Conservation (phyloP, 2,329 filamentous ascomycete genomes). For the Alternaria atra region DNA sequence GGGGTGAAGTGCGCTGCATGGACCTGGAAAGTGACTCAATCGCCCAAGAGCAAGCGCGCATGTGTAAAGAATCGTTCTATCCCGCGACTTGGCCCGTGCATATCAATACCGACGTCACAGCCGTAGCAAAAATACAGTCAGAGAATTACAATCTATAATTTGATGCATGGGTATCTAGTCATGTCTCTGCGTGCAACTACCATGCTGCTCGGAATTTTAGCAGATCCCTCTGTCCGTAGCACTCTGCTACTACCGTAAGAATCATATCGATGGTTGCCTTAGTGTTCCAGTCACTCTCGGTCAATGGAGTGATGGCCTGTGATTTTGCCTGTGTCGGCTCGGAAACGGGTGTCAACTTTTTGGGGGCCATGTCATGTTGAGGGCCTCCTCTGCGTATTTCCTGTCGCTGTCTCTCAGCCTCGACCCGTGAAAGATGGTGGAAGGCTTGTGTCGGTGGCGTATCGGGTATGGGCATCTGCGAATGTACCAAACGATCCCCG, state of each 20-base stretch:
- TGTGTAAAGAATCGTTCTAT: conserved; percentile 23
- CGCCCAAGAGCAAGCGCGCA: conserved; percentile 30
- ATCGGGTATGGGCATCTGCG: conserved; percentile 18
- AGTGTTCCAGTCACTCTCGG: conserved; percentile 57
- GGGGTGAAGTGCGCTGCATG: conserved; percentile 43
- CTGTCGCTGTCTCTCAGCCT: conserved; percentile 35
- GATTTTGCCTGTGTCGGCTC: not conserved
- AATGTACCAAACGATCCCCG: conserved; percentile 41
- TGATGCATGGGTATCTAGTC: conserved; percentile 7
- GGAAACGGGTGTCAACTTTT: not conserved
- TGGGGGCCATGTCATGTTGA: not conserved
- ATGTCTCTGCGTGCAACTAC: conserved; percentile 12
- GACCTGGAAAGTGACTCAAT: conserved; percentile 41
- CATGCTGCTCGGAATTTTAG: conserved; percentile 72
- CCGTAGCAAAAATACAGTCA: not conserved
- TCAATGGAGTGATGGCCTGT: conserved; percentile 1
- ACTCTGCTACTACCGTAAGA: conserved; percentile 83
- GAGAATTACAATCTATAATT: conserved; percentile 6
- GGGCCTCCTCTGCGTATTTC: conserved; percentile 20
- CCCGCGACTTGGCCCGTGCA: conserved; percentile 26
- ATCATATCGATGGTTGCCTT: conserved; percentile 90
- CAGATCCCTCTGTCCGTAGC: conserved; percentile 88
- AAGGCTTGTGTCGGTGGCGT: not conserved
- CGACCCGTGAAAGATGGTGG: conserved; percentile 22
- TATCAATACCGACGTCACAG: conserved; percentile 17